Evolutionary conservation across 2,329 filamentous ascomycete species (phyloP), one percentile per base, ranked within the genome.

Genomic region (Fusarium sp.): DNA sequence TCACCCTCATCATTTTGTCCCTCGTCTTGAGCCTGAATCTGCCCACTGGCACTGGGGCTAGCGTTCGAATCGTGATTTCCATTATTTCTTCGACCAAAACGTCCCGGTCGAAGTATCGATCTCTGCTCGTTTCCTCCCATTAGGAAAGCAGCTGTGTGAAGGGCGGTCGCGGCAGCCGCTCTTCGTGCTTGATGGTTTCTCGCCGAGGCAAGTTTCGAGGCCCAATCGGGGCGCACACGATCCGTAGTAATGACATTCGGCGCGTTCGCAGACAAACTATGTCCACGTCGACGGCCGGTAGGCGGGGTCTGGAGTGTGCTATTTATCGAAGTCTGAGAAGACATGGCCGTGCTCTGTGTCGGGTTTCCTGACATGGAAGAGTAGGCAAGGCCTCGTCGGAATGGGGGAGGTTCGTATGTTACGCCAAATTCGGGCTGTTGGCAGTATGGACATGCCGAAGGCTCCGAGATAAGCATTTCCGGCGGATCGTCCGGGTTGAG

Each of bases 341-440:
- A 97, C 88, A 95, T 94, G 39, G 94, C 93, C 3, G 93, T 89
- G 17, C 85, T 81, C 68, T 51, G 82, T 76, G 22, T 82, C 76
- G 66, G 59, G 20, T 73, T 69, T 6, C 74, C 59, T 3, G 88
- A 83, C 22, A 77, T 74, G 2, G 86, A 81, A 2, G 88, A 86
- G 77, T 95, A 95, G 2, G 88, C 84, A 33, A 99, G 81, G 1
- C 96, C 96, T 68, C 95, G 87, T 24, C 94, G 90, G 82, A 98
- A 98, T 1, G 93, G 90, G 4, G 96, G 96, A 14, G 94, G 87
- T 6, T 95, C 90, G 78, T 98, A 99, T 0, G 93, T 97, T n/a
- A 99, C 92, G 46, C 96, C 96, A 77, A 98, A 98, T 70, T 99
- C 95, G 3, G 94, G 90, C 72, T 96, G 94, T 51, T 96, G 94